Base-by-base conservation (phyloP, 495 filamentous ascomycete genomes). In the Penicillium ucsense region DNA sequence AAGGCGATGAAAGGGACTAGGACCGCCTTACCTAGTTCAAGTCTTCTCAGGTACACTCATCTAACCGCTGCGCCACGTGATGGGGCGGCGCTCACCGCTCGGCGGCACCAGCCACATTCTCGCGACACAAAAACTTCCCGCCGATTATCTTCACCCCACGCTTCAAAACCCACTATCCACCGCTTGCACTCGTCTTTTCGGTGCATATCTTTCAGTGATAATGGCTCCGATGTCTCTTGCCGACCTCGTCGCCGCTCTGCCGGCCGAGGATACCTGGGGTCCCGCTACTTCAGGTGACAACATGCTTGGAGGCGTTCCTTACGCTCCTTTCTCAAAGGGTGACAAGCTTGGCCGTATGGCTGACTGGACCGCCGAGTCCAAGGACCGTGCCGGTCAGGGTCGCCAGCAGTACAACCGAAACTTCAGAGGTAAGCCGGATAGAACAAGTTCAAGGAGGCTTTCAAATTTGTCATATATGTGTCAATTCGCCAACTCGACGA, bases 341-440 rank as follows among this genome's bases (percentile, higher is more conserved):
- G 92, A 98, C 75, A 98, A 97, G 76, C 74, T 98, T 30, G 92
- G 94, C 45, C 89, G 92, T 54, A 98, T 98, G 92, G 92, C 92
- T 12, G 92, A 98, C 70, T 98, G 94, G 94, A 94, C 90, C 7
- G 63, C 83, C n/a, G 92, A 95, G 54, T 81, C 85, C 54, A 96
- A 95, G 71, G 90, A 94, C 52, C 70, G 84, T 50, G 81, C 89
- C 48, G 75, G 90, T 41, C 83, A 83, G 40, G 86, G 88, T 42
- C 71, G 92, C 58, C 83, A 88, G 60, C 85, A 87, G 50, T 96
- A 94, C 65, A 89, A 92, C 63, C 73, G 89, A 42, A 90, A 89
- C 62, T 95, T 85, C 67, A 84, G 92, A 77, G 92, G 90, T 94
- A 65, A 42, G 36, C 10, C 20, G 20, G 20, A 20, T 20, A 20